Conservation (phyloP, 2,329 filamentous ascomycete species). For the Cladorrhinum sp. region DNA sequence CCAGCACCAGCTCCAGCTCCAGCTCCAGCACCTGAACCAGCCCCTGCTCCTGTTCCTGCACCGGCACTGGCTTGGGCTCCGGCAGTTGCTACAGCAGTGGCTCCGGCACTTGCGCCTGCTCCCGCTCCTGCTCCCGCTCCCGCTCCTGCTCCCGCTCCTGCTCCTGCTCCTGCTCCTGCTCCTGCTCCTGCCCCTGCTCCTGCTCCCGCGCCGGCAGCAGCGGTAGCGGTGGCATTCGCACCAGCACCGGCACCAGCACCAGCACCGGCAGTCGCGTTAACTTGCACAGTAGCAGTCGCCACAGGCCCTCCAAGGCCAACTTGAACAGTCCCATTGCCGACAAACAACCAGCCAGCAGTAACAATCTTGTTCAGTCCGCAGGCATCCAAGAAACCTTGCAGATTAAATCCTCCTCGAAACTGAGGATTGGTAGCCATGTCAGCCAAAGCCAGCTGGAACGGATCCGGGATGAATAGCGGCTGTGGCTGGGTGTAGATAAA, state of each 20-base stretch:
- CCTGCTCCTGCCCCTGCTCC: background rate
- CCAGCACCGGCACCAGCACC: background rate
- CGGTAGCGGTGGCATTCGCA: background rate
- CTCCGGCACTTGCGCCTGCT: too few species aligned
- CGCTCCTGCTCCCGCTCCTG: background rate
- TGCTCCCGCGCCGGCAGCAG: background rate
- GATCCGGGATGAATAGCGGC: slow-evolving; percentile 16
- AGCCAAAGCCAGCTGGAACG: slow-evolving; percentile 11
- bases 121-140: too few species aligned
- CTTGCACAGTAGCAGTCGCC: background rate
- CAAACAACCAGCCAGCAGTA: slow-evolving; percentile 15
- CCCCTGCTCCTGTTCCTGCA: background rate
- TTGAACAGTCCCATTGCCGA: slow-evolving; percentile 9
- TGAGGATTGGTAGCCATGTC: slow-evolving; percentile 13
- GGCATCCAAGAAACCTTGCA: slow-evolving; percentile 17
- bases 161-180: background rate
- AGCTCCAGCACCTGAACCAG: background rate
- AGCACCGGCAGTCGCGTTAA: background rate
- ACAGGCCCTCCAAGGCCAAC: background rate
- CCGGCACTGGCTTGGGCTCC: background rate
- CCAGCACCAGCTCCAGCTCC: background rate
- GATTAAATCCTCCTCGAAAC: slow-evolving; percentile 15
- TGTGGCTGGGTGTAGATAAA: slow-evolving; percentile 23
- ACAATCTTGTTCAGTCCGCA: slow-evolving; percentile 13
- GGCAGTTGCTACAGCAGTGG: background rate